Percentiles rank a stretch among this genome's conserved stretches.
phyloP scores from a whole-genome alignment of 768 basidiomycete genomes.

The Ephemerocybe angulata region DNA sequence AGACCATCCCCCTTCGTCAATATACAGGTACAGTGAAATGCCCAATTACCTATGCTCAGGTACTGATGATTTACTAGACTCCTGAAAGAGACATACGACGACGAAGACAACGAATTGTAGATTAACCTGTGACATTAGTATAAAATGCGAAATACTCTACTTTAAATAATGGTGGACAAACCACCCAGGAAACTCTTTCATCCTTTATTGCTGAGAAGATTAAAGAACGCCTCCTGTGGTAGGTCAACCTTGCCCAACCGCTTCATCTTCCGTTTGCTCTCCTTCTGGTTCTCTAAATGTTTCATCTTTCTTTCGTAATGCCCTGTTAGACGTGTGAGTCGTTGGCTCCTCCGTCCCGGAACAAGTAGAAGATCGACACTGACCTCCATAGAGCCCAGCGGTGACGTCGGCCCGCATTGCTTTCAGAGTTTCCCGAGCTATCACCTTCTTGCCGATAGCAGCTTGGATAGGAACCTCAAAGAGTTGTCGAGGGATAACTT shows the following conservation, averaged over 20 bases:
- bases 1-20: constrained; percentile 93
- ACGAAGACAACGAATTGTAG: constrained; percentile 85
- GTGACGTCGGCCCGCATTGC: constrained; percentile 91
- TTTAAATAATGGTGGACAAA: background rate
- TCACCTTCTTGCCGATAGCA: constrained; percentile 77
- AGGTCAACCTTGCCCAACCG: constrained; percentile 83
- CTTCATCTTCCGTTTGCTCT: constrained; percentile 88
- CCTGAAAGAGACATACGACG: constrained; percentile 93
- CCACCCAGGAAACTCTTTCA: no score
- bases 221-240: constrained; percentile 94
- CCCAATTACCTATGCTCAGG: background rate
- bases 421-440: constrained; percentile 85
- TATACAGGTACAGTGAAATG: constrained; percentile 59
- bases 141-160: background rate
- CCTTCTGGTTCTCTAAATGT: constrained; percentile 87
- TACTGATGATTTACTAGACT: constrained; percentile 41
- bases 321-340: constrained; percentile 34
- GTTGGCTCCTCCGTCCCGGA: background rate
- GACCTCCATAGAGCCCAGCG: constrained; percentile 88
- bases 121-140: constrained; percentile 10
- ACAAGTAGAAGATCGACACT: constrained; percentile 1
- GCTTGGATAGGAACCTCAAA: constrained; percentile 98
- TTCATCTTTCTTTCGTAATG: constrained; percentile 94
- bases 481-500: constrained; percentile 87
- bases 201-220: constrained; percentile 71